These are phyloP conservation scores for Craterostigma plantagineum DNA, from an alignment of 257 asterid species.

Conservation along the genomic window DNA sequence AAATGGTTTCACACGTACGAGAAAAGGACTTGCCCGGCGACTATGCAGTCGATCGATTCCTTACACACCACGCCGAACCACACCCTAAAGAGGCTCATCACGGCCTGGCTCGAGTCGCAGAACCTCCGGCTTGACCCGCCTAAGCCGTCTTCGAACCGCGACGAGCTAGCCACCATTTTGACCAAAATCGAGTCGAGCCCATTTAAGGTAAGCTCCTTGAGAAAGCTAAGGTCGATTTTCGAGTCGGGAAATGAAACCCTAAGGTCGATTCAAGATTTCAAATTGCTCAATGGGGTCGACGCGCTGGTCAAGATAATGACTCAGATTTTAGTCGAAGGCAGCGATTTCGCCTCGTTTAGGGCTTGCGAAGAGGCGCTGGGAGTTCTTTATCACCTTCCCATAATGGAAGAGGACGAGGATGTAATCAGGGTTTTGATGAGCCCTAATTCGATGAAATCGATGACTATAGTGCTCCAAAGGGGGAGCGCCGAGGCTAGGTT, in stretches of 20 bases:
- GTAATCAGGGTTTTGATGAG: conserved; percentile 21
- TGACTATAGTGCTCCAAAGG: conserved; percentile 44
- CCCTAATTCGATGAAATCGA: conserved; percentile 35
- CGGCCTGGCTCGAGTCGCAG: conserved; percentile 26
- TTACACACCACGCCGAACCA: conserved; percentile 63
- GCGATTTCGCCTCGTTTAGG: conserved; percentile 38
- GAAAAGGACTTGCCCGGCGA: conserved; percentile 71
- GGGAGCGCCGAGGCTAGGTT: conserved; percentile 67
- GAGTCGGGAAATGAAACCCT: conserved; percentile 25
- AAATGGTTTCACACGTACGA: conserved; percentile 52
- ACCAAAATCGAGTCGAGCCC: conserved; percentile 41
- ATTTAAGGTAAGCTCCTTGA: conserved; percentile 46
- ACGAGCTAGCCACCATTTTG: conserved; percentile 29
- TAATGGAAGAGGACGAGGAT: conserved; percentile 20
- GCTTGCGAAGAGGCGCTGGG: conserved; percentile 75
- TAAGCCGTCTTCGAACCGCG: conserved; percentile 16
- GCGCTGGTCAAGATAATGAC: conserved; percentile 28
- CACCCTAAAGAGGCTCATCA: conserved; percentile 48
- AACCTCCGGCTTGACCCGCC: too few species aligned
- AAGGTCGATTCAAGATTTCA: conserved; percentile 23
- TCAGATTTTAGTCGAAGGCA: conserved; percentile 32
- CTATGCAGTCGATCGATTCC: conserved; percentile 37
- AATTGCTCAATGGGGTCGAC: conserved; percentile 43
- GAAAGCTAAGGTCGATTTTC: conserved; percentile 25
- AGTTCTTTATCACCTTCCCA: conserved; percentile 24